phyloP scores from a whole-genome alignment of 768 basidiomycete species.

The Lentinula detonsa region DNA sequence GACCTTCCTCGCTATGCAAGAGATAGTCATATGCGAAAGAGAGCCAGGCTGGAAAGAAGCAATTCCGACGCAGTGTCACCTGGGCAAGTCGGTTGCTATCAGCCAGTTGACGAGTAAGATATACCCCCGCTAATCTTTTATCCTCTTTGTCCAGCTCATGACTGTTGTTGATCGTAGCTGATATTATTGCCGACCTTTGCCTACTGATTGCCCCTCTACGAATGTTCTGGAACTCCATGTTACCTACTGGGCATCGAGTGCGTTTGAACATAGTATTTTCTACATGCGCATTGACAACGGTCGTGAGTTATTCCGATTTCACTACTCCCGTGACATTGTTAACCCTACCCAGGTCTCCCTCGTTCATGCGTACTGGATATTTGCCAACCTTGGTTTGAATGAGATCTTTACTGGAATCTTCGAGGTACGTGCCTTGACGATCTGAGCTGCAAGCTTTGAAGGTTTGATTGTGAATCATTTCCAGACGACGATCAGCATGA shows the following conservation, averaged over 20 bases:
- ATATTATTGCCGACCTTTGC: conserved; percentile 4
- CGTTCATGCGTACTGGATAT: conserved; percentile 2
- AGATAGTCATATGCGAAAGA: neutral
- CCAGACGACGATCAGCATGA: conserved; percentile 1
- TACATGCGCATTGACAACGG: neutral
- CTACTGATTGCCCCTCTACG: neutral
- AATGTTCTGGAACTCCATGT: neutral
- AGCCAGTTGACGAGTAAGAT: neutral
- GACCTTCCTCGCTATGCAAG: neutral
- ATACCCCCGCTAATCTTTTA: neutral
- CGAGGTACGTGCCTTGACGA: neutral
- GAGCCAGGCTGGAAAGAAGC: neutral
- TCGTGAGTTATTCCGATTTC: neutral
- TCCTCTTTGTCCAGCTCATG: neutral
- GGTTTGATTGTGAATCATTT: neutral
- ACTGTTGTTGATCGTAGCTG: neutral
- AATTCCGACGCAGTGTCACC: neutral
- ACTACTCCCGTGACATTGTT: neutral
- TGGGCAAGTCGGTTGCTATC: neutral
- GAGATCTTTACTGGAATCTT: conserved; percentile 3
- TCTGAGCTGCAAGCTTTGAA: too few species aligned
- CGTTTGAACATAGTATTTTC: conserved; percentile 3
- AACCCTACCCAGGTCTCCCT: neutral
- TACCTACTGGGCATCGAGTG: neutral
- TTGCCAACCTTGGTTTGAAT: conserved; percentile 2